Evolutionary conservation across 2,329 filamentous ascomycete species (phyloP).

Genomic region (Fusarium agapanthi): DNA sequence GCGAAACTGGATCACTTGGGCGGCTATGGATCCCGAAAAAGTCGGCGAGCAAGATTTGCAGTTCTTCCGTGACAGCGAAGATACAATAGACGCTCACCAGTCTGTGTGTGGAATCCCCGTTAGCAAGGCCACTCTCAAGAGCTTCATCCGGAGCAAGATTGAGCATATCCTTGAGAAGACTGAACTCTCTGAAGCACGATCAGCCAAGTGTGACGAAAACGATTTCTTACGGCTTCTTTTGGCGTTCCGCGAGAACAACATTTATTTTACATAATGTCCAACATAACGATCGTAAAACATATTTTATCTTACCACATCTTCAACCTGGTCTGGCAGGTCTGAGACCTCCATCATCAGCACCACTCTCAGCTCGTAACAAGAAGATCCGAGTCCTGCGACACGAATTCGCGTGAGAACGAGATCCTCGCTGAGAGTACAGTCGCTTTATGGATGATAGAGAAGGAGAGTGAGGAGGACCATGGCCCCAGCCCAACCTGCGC

Average conservation of each 20-base stretch:
- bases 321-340: not conserved
- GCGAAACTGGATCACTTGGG: not conserved
- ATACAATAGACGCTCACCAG: slow-evolving; percentile 11
- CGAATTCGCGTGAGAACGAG: not conserved
- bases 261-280: slow-evolving; percentile 2
- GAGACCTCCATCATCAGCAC: not conserved
- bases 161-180: slow-evolving; percentile 4
- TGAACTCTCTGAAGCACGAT: slow-evolving; percentile 8
- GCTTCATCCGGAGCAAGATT: slow-evolving; percentile 11
- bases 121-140: slow-evolving; percentile 10
- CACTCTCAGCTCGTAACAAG: not conserved
- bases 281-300: not conserved
- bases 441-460: not conserved
- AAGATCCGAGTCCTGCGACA: not conserved
- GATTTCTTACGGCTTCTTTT: slow-evolving; percentile 12
- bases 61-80: slow-evolving; percentile 2
- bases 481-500: not conserved
- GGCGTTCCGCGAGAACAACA: slow-evolving; percentile 11
- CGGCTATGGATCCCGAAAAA: not conserved
- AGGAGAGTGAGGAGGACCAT: not conserved
- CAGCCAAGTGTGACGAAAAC: slow-evolving; percentile 11
- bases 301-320: not conserved
- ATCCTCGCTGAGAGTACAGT: not conserved
- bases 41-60: slow-evolving; percentile 10
- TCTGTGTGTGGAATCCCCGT: slow-evolving; percentile 4